Evolutionary conservation across 306 rosid genomes (phyloP).

Genomic region (Malus domestica): ASM211411v1 NC_041796.1:29613501-29614000

Average conservation of each 20-base stretch:
- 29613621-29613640: too few relatives aligned
- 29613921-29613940: neutral
- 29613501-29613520: neutral
- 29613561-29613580: too few relatives aligned
- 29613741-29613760: neutral
- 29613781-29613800: neutral
- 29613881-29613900: neutral
- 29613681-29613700: too few relatives aligned
- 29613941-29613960: neutral
- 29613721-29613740: neutral
- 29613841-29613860: neutral
- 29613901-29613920: neutral
- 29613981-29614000: too few relatives aligned
- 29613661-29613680: too few relatives aligned
- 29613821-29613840: neutral
- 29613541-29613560: neutral
- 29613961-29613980: neutral
- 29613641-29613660: too few relatives aligned
- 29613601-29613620: too few relatives aligned
- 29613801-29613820: slow-evolving; percentile 1
- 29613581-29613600: neutral
- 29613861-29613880: slow-evolving; percentile 7
- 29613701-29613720: neutral
- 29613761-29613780: neutral
- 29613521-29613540: neutral